Evolutionary conservation across 176 grass and related monocot genomes (phyloP), one percentile per base, ranked within the genome.

Genomic region (Lolium rigidum): DNA sequence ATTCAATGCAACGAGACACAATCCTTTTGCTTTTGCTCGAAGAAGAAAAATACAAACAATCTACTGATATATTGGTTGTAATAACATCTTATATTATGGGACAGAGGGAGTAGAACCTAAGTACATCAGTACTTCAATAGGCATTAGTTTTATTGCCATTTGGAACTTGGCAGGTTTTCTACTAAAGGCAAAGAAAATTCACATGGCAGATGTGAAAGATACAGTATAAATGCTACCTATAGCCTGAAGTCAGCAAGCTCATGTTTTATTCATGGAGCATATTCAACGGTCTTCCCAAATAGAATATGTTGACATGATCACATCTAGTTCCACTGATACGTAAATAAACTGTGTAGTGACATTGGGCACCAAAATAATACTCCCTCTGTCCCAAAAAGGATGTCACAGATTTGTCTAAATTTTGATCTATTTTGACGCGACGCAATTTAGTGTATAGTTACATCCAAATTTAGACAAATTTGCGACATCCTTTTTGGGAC

Each of bases 141-240:
- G 51, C 41, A 76, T 76, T 57, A 89, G 25, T 57, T 67, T 22
- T 77, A 61, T 16, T 46, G 12, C 18, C 59, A 64, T 51, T 76
- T 26, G 38, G 22, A 68, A 87, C 9, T n/a, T 52, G 20, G 22
- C 13, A 59, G 21, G 70, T 47, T 49, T 47, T 11, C 37, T 16
- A 66, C 20, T n/a, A 58, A 77, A 66, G 56, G 6, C 5, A 66
- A 21, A 74, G 35, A 80, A 79, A 88, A 80, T 43, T 84, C 35
- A 43, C 8, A 80, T 22, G 58, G 7, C 39, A 73, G 24, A 24
- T 83, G 26, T 47, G 38, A 48, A 74, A 22, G 3, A 68, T 31
- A 46, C 64, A 76, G 6, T 9, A 10, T 47, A 47, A 7, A 47
- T 47, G 41, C 41, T 78, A 69, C 71, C 25, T 49, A 60, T 26